Evolutionary conservation across 2,329 filamentous ascomycete genomes (phyloP).

Genomic region (Fusarium zealandicum): DNA sequence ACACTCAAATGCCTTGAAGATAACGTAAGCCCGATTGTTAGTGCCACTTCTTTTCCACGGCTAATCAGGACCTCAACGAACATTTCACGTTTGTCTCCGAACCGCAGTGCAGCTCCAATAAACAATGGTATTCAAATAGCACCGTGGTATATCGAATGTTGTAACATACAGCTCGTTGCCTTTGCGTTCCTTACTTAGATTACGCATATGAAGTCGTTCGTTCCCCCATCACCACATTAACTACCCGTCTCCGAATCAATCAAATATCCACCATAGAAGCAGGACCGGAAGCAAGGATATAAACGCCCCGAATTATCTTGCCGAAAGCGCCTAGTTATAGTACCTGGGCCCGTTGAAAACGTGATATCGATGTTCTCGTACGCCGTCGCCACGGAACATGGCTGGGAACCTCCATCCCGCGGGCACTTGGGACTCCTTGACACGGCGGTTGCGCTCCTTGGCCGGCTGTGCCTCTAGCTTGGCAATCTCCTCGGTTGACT

Average conservation of each 20-base stretch:
- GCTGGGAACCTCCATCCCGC: constrained; percentile 82
- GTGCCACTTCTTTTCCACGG: too few species aligned
- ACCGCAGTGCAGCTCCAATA: too few species aligned
- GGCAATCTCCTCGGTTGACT: constrained; percentile 62
- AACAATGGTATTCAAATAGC: too few species aligned
- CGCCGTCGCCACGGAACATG: constrained; percentile 83
- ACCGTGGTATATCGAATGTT: constrained; percentile 19
- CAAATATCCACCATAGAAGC: constrained; percentile 1
- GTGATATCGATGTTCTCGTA: constrained; percentile 90
- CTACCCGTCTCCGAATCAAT: neutral
- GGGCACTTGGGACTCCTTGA: constrained; percentile 77
- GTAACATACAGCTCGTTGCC: constrained; percentile 22
- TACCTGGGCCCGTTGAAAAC: constrained; percentile 94
- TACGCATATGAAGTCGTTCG: constrained; percentile 21
- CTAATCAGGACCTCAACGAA: too few species aligned
- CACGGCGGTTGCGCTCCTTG: constrained; percentile 64
- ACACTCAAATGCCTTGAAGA: too few species aligned
- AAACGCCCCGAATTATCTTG: constrained; percentile 7
- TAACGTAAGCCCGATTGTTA: too few species aligned
- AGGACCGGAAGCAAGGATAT: constrained; percentile 7
- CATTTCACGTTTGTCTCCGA: too few species aligned
- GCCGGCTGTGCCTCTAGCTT: constrained; percentile 50
- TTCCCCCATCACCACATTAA: constrained; percentile 16
- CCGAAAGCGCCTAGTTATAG: constrained; percentile 46
- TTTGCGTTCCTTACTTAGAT: constrained; percentile 22